Conservation (phyloP, 768 basidiomycete species). For the button mushroom (Agaricus bisporus) region DNA sequence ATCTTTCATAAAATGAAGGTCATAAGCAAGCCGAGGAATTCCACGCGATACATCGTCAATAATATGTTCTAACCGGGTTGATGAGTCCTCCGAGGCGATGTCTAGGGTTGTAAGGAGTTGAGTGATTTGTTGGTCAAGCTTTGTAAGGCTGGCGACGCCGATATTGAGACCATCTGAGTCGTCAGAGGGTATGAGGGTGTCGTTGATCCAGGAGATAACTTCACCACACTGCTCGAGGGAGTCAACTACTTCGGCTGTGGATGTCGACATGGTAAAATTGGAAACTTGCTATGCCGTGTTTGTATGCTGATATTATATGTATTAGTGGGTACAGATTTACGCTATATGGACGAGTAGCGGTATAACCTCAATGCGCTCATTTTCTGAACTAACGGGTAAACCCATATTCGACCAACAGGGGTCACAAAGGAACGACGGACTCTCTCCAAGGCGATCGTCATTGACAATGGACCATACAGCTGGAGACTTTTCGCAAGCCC, state of each 20-base stretch:
- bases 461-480: slow-evolving; percentile 63
- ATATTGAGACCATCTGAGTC: slow-evolving; percentile 21
- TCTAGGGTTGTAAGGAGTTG: slow-evolving; percentile 77
- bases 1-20: slow-evolving; percentile 96
- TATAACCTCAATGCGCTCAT: slow-evolving; percentile 1
- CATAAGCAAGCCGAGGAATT: slow-evolving; percentile 88
- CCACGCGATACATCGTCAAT: slow-evolving; percentile 92
- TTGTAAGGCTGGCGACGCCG: slow-evolving; percentile 34
- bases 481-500: slow-evolving; percentile 64
- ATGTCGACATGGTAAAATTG: slow-evolving; percentile 9
- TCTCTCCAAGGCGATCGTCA: slow-evolving; percentile 72
- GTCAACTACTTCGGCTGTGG: slow-evolving; percentile 40
- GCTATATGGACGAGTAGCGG: slow-evolving; percentile 3
- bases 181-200: slow-evolving; percentile 38
- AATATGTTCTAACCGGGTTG: slow-evolving; percentile 75
- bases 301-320: not conserved
- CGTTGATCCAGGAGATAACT: slow-evolving; percentile 68
- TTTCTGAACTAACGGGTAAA: slow-evolving; percentile 26
- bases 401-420: slow-evolving; percentile 76
- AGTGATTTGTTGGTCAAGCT: slow-evolving; percentile 69
- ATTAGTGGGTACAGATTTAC: not conserved
- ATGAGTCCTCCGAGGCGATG: slow-evolving; percentile 84
- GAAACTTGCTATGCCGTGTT: not conserved
- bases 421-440: slow-evolving; percentile 66
- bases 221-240: slow-evolving; percentile 58